Evolutionary conservation across 345 rosid species (phyloP).

Genomic region (Bruguiera gymnorhiza): DNA sequence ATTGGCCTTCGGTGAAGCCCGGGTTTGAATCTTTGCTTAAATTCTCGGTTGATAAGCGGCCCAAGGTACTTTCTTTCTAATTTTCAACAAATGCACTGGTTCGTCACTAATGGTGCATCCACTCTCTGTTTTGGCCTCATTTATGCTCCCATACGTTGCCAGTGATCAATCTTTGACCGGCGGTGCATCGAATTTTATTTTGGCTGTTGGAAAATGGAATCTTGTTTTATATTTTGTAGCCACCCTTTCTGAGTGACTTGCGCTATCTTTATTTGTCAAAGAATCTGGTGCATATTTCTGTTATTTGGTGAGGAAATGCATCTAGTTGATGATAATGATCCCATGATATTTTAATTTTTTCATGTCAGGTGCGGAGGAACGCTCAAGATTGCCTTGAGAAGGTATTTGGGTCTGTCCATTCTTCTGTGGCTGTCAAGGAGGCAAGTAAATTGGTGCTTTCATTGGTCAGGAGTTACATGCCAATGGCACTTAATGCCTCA

Average conservation of each 20-base stretch:
- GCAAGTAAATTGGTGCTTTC: conserved; percentile 58
- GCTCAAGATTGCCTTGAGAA: conserved; percentile 78
- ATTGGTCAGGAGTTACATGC: conserved; percentile 36
- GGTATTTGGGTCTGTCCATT: conserved; percentile 43
- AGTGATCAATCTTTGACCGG: too few relatives aligned
- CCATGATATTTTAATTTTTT: too few relatives aligned
- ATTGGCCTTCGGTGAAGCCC: conserved; percentile 55
- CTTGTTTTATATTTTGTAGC: too few relatives aligned
- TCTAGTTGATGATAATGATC: too few relatives aligned
- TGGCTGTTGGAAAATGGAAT: too few relatives aligned
- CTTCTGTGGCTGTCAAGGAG: conserved; percentile 47
- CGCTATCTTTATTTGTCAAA: too few relatives aligned
- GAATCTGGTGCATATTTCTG: too few relatives aligned
- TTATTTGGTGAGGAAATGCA: too few relatives aligned
- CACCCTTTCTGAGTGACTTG: too few relatives aligned
- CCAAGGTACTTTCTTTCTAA: conserved; percentile 50
- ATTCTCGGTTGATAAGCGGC: conserved; percentile 73
- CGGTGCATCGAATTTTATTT: too few relatives aligned
- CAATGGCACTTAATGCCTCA: conserved; percentile 22
- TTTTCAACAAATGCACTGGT: not conserved
- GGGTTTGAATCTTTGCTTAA: conserved; percentile 63
- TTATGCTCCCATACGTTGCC: too few relatives aligned
- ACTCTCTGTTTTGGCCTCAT: too few relatives aligned
- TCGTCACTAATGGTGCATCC: not conserved
- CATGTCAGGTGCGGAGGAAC: conserved; percentile 65